Conservation (phyloP, 352 stramenopile species). For the Phytopythium vexans region DNA sequence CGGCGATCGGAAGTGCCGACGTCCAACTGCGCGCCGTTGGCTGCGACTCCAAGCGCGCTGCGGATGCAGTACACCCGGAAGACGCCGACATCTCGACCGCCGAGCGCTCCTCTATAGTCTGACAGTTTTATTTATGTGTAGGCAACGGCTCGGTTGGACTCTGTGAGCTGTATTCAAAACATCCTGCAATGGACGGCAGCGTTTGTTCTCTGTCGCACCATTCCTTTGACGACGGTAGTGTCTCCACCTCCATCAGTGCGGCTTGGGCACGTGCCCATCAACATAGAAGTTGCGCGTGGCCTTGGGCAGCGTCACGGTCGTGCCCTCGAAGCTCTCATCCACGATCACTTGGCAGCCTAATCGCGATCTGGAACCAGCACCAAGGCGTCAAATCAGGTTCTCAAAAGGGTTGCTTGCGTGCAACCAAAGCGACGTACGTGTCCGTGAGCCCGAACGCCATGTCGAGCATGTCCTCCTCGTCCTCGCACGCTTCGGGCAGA, state of each 20-base stretch:
- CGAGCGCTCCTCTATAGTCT: too few species aligned
- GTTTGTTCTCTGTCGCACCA: too few species aligned
- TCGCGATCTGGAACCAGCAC: slow-evolving; percentile 53
- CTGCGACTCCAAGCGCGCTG: not conserved
- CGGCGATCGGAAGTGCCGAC: not conserved
- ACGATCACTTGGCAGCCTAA: slow-evolving; percentile 91
- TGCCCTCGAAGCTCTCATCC: slow-evolving; percentile 88
- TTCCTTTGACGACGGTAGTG: too few species aligned
- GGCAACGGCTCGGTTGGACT: too few species aligned
- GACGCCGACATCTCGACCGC: too few species aligned
- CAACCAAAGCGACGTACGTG: slow-evolving; percentile 50
- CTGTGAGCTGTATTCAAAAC: too few species aligned
- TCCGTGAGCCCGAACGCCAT: slow-evolving; percentile 98
- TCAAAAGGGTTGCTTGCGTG: too few species aligned
- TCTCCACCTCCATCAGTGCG: slow-evolving; percentile 69
- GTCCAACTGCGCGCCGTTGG: too few species aligned
- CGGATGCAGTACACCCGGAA: too few species aligned
- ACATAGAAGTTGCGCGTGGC: slow-evolving; percentile 99
- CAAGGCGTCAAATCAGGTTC: not conserved
- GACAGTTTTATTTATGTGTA: too few species aligned
- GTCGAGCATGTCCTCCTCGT: slow-evolving; percentile 99
- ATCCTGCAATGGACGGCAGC: too few species aligned
- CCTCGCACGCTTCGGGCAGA: slow-evolving; percentile 90
- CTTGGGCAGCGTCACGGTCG: slow-evolving; percentile 90
- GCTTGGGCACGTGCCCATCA: slow-evolving; percentile 96